Evolutionary conservation across 192 early-diverging fungal species (phyloP), one percentile per base, ranked within the genome.

Genomic region (Geranomyces michiganensis): DNA sequence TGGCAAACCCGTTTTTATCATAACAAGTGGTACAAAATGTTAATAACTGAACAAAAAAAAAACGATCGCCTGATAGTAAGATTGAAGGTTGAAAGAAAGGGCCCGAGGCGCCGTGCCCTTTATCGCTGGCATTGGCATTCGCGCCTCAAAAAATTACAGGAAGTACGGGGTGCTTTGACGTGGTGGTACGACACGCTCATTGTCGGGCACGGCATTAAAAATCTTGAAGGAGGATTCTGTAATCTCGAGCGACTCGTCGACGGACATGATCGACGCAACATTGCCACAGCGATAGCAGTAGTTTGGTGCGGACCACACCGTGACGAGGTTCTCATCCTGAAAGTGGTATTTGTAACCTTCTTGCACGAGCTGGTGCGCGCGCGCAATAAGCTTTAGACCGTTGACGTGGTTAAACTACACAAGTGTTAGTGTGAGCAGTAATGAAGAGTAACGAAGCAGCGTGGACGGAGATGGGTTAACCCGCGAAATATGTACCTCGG

Each of bases 281-380:
- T 88, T 88, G 9, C 87, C 87, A 65, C 86, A 88, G 32, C 86
- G 70, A 65, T 88, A 88, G 76, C 86, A 88, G 76, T 88, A 88
- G 62, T 72, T 72, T 3, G 90, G 90, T 17, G 92, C 92, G 26
- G 90, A 93, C 97, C 97, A 97, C 22, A 89, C 86, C 9, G 97
- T 99, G 8, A 97, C 95, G 62, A 99, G 83, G 66, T 94, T 93
- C 65, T 97, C 92, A 68, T 99, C 93, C 15, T 79, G 65, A 76
- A 94, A 95, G 90, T 92, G 94, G 81, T 92, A 94, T 72, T 96
- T 96, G 84, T 92, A 99, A 15, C 97, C 96, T 76, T 99, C 97
- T 81, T 97, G 95, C 22, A 96, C 95, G 56, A 99, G 85, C 74
- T 99, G 97, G 82, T 99, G 97, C 3, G 97, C 97, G 24, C 97